phyloP scores from a whole-genome alignment of 179 eudicot species.

The Vitellaria paradoxa region DNA sequence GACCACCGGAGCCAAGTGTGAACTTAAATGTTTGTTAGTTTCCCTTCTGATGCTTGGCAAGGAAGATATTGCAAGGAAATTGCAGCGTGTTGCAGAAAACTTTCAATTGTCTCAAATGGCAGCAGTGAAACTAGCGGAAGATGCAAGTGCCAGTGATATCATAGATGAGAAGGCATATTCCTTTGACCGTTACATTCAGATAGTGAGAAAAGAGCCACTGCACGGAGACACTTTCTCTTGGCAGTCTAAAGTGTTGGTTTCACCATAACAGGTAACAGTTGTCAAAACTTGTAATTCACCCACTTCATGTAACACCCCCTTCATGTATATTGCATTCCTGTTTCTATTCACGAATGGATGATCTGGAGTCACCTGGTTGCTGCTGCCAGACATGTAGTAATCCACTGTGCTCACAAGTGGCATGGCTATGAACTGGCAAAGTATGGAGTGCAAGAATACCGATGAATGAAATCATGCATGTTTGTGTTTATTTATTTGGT shows the following conservation, averaged over 20 bases:
- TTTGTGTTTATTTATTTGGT: neutral
- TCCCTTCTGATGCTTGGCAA: conserved; percentile 74
- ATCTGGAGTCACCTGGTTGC: neutral
- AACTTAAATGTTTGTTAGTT: conserved; percentile 67
- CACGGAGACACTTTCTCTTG: conserved; percentile 63
- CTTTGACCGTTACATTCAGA: conserved; percentile 58
- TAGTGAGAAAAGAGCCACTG: conserved; percentile 38
- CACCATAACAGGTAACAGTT: conserved; percentile 24
- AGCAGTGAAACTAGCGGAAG: conserved; percentile 77
- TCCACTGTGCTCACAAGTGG: neutral
- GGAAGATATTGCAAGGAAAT: conserved; percentile 67
- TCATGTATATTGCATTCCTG: neutral
- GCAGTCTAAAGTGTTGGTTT: conserved; percentile 62
- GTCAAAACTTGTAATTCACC: neutral
- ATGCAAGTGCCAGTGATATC: conserved; percentile 49
- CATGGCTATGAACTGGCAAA: neutral
- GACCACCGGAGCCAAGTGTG: conserved; percentile 55
- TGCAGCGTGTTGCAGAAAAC: conserved; percentile 61
- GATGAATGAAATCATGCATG: neutral
- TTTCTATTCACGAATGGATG: neutral
- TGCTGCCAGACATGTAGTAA: neutral
- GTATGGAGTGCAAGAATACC: neutral
- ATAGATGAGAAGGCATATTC: conserved; percentile 65
- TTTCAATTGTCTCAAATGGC: conserved; percentile 79
- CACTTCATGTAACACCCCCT: neutral